Evolutionary conservation across 2,329 filamentous ascomycete species (phyloP).

Genomic region (Zymoseptoria pseudotritici): DNA sequence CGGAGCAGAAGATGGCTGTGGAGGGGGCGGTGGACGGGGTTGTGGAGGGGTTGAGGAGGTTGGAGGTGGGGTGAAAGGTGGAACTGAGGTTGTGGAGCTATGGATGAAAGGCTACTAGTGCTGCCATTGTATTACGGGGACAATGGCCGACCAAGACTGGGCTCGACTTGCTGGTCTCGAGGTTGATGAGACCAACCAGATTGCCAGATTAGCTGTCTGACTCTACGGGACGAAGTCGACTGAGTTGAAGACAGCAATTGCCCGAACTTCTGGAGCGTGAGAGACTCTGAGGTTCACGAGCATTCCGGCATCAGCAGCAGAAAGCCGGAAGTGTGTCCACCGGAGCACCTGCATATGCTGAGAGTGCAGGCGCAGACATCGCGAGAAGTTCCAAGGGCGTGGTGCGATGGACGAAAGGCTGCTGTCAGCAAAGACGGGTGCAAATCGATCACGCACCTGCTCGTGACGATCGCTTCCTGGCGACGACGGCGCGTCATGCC

Average conservation of each 20-base stretch:
- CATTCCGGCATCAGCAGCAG: no score
- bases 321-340: no score
- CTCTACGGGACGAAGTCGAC: no score
- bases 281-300: no score
- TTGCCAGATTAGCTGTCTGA: no score
- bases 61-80: constrained; percentile 21
- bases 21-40: constrained; percentile 27
- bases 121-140: neutral
- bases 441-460: neutral
- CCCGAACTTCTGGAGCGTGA: no score
- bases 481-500: neutral
- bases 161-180: no score
- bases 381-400: neutral
- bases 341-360: no score
- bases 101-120: neutral
- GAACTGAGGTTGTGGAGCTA: neutral
- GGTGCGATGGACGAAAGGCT: neutral
- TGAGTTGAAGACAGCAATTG: no score
- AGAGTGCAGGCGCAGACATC: neutral
- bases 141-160: no score
- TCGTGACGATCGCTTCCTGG: neutral
- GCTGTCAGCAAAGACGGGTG: neutral
- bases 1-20: constrained; percentile 38
- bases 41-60: constrained; percentile 32
- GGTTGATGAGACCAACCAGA: no score